Percentiles rank a stretch among this genome's conserved stretches.
Conservation (phyloP, 2,329 filamentous ascomycete species). For the Paramyrothecium roridum region DNA sequence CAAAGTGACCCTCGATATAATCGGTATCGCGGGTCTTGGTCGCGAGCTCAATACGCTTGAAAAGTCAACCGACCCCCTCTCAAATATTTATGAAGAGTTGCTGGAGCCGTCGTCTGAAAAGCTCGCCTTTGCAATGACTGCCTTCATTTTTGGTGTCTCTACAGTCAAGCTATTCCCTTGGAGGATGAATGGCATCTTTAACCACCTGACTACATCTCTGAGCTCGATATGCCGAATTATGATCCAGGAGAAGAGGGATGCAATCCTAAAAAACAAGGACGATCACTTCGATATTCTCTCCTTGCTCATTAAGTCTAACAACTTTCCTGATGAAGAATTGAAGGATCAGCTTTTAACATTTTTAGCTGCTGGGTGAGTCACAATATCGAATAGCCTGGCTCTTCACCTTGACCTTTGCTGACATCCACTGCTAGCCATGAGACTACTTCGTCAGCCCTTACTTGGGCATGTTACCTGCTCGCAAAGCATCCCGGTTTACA, state of each 20-base stretch:
- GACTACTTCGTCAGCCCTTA: constrained; percentile 62
- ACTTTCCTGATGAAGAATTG: constrained; percentile 49
- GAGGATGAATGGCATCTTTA: constrained; percentile 39
- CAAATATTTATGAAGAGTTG: constrained; percentile 42
- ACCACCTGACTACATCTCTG: constrained; percentile 28
- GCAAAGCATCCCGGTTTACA: constrained; percentile 57
- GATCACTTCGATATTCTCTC: constrained; percentile 63
- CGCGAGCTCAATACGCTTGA: constrained; percentile 46
- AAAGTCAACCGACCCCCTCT: constrained; percentile 32
- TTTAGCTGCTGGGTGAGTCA: constrained; percentile 48
- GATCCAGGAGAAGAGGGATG: constrained; percentile 45
- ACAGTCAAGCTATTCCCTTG: constrained; percentile 40
- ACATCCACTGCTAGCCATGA: constrained; percentile 45
- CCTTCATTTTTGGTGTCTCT: constrained; percentile 29
- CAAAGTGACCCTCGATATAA: constrained; percentile 56
- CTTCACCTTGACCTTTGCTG: background rate
- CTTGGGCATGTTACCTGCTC: constrained; percentile 60
- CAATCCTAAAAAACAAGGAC: constrained; percentile 37
- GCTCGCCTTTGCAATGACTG: constrained; percentile 36
- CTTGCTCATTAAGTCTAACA: constrained; percentile 46
- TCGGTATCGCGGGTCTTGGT: constrained; percentile 55
- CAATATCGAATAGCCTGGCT: background rate
- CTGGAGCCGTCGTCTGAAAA: constrained; percentile 44
- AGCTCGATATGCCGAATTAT: constrained; percentile 40
- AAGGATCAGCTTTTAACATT: constrained; percentile 55